Base-by-base conservation (phyloP, 1,139 yeast genomes). In the Nakaseomyces uthaithaninus region DNA sequence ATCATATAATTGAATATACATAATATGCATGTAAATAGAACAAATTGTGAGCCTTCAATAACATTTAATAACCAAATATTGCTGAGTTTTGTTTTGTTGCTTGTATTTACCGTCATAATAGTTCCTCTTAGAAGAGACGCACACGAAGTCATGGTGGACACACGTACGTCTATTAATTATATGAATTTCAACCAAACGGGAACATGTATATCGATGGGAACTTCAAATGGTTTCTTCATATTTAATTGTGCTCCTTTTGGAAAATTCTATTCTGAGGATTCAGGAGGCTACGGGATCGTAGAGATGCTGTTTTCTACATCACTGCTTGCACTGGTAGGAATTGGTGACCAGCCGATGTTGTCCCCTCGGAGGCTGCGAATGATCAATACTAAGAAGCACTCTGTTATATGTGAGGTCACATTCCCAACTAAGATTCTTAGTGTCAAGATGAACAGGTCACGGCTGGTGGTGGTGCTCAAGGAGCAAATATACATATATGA, bases 271-370 rank as follows among this genome's bases (percentile, higher is more conserved):
- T 73, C 72, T 17, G 71, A 71, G 46, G 57, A 67, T 45, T 62
- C 57, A 42, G 82, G 79, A 37, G 77, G 84, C 1, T 72, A 77
- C 15, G 81, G 81, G 2, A 72, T 85, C 14, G 82, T 87, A 25
- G 96, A 89, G 60, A 89, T 91, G 97, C 71, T 91, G 31, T 91
- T 86, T 55, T 75, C 86, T 43, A 86, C 98, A 0, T 84, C 95
- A 1, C 69, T 91, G 35, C 71, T 91, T 20, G 96, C 94, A 1
- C 70, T 86, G 9, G 94, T 89, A 3, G 95, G 94, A 1, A 65
- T 80, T 44, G 95, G 95, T 5, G 95, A 86, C 52, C 87, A 80
- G 52, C 80, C 87, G 1, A 63, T 74, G 9, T 71, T 81, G 53
- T 81, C 94, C 7, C 94, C 95, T 11, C 70, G 96, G 43, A 75